Base-by-base conservation (phyloP, 1,284 basidiomycete genomes). In the Melampsora occidentalis region DNA sequence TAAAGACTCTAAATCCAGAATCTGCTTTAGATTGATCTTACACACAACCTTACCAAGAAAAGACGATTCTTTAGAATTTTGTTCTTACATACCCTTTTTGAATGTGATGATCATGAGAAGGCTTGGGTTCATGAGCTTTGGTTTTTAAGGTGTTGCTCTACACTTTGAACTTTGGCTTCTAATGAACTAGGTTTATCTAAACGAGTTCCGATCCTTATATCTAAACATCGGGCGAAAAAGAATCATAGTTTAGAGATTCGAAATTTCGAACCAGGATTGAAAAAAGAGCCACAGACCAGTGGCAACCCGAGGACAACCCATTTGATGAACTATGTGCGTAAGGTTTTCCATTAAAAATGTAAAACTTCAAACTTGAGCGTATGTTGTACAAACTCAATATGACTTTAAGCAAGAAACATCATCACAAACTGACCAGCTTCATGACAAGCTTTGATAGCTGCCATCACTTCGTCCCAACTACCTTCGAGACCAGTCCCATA, bases 241-340 rank as follows among this genome's bases (percentile, higher is more conserved):
- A 3, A 53, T 3, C 16, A 5, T 5, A 5, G 18, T 3, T 53
- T 3, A 53, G 5, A 3, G 20, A 53, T 3, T 53, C 51, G n/a
- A n/a, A n/a, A n/a, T n/a, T n/a, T n/a, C n/a, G n/a, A n/a, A n/a
- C n/a, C 2, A 22, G n/a, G 6, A 7, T 57, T n/a, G 35, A 22
- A n/a, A 57, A 28, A n/a, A 64, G 12, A n/a, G n/a, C n/a, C n/a
- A 67, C 62, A 46, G 25, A 72, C 70, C 70, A 7, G 70, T 72
- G 22, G 70, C 70, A 65, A 72, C 70, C 7, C 70, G 70, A 16
- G 70, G 70, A 72, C 70, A 72, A 33, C 70, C 70, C 70, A 72
- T 72, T 12, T 63, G 33, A 49, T 72, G 70, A 65, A 72, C 70
- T 72, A n/a, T n/a, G n/a, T n/a, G n/a, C n/a, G n/a, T n/a, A n/a